Evolutionary conservation across 768 basidiomycete genomes (phyloP).

Genomic region (Boletus fagicola): DNA sequence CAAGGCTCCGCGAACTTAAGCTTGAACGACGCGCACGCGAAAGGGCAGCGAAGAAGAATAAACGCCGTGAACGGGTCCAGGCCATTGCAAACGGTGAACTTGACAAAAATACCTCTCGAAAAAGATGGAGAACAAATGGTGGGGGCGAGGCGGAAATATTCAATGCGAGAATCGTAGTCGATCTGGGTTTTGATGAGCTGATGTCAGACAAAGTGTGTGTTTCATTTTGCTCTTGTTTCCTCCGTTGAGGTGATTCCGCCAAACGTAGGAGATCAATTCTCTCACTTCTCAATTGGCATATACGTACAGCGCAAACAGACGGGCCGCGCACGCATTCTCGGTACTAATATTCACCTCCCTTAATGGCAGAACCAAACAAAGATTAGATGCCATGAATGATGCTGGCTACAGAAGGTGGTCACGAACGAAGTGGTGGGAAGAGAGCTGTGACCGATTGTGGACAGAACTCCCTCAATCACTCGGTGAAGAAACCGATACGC

Average conservation of each 20-base stretch:
- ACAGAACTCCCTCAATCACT: slow-evolving; percentile 10
- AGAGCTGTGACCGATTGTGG: slow-evolving; percentile 74
- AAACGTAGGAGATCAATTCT: slow-evolving; percentile 80
- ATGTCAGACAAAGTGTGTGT: slow-evolving; percentile 87
- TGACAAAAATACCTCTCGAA: slow-evolving; percentile 26
- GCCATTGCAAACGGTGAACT: slow-evolving; percentile 50
- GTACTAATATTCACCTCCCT: slow-evolving; percentile 78
- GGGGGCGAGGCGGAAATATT: slow-evolving; percentile 44
- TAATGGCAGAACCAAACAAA: slow-evolving; percentile 61
- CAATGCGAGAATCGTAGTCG: slow-evolving; percentile 71
- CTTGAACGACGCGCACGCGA: slow-evolving; percentile 73
- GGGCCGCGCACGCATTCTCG: slow-evolving; percentile 65
- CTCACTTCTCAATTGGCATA: slow-evolving; percentile 89
- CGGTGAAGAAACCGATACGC: slow-evolving; percentile 1
- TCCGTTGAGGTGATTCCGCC: slow-evolving; percentile 11
- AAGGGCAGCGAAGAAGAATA: slow-evolving; percentile 73
- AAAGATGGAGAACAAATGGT: slow-evolving; percentile 24
- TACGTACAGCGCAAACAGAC: slow-evolving; percentile 84
- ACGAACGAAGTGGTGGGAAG: slow-evolving; percentile 79
- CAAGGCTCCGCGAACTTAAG: slow-evolving; percentile 63
- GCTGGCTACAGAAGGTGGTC: slow-evolving; percentile 78
- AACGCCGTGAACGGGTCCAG: slow-evolving; percentile 57
- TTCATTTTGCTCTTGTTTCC: slow-evolving; percentile 13
- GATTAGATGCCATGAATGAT: slow-evolving; percentile 63
- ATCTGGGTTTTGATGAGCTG: slow-evolving; percentile 88